Evolutionary conservation across 2,329 filamentous ascomycete species (phyloP), one percentile per base, ranked within the genome.

Genomic region (Trematosphaeria pertusa): DNA sequence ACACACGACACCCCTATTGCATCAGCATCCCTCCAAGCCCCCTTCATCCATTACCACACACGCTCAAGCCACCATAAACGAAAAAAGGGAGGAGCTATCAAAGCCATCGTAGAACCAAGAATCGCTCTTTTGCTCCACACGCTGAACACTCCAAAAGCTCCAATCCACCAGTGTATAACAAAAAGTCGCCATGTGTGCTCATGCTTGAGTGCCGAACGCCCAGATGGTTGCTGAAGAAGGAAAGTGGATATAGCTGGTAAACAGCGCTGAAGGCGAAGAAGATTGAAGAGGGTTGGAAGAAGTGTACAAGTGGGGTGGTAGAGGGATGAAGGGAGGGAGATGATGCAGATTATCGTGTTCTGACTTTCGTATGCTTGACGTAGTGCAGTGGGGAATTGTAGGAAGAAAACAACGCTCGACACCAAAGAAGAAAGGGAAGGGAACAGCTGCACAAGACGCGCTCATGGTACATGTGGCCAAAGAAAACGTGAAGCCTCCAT

Each of bases 41-140:
- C 37, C 40, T 28, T 14, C 20, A 28, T 37, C 30, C 26, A 51
- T 52, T 54, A 58, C 43, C 50, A 42, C 33, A 43, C 43, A 43
- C 22, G 22, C 35, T 20, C 28, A 40, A 31, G 24, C 24, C 36
- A 31, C 39, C 26, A 30, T 31, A 15, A 39, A 35, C 19, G 35
- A 37, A 46, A 18, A 17, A 34, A 39, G n/a, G n/a, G n/a, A 41
- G 30, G 46, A 46, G 51, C 58, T 60, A 37, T 59, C 58, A 59
- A 62, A 62, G 58, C 58, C 43, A 37, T 32, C 46, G 40, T 40
- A 31, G 42, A 48, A 38, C 44, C 36, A 52, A 50, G 32, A 35
- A 28, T 14, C 44, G 39, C 40, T 24, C 26, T 41, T 37, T 24
- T 18, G 15, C 38, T 14, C 32, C 20, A 33, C 10, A 4, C 30